Percentiles rank a stretch among this genome's conserved stretches.
Conservation (phyloP, 2,329 filamentous ascomycete species). For the Trichothecium roseum region DNA sequence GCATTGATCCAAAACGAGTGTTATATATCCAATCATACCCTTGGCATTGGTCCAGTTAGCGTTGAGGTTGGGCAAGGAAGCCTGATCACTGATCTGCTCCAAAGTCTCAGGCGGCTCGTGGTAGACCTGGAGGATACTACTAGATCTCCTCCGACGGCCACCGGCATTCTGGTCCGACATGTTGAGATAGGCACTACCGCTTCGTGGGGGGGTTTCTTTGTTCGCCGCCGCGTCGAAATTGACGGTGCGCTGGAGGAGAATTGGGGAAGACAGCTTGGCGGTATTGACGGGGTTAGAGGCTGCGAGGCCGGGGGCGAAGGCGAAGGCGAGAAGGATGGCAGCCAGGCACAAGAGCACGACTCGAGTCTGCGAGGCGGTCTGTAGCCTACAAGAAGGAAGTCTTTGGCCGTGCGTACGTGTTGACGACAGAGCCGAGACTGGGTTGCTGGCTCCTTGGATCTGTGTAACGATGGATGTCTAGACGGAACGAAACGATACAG, state of each 20-base stretch:
- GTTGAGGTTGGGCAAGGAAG: conserved; percentile 87
- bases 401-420: not conserved
- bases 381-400: not conserved
- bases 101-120: conserved; percentile 93
- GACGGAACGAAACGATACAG: too few relatives aligned
- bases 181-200: conserved; percentile 48
- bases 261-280: conserved; percentile 91
- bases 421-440: too few relatives aligned
- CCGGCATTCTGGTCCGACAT: conserved; percentile 52
- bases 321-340: not conserved
- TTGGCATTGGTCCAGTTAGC: conserved; percentile 99
- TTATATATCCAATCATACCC: conserved; percentile 44
- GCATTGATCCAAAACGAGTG: not conserved
- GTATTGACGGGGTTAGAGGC: conserved; percentile 43
- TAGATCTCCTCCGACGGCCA: conserved; percentile 83
- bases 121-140: conserved; percentile 86
- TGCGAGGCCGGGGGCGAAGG: conserved; percentile 5
- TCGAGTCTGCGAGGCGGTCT: not conserved
- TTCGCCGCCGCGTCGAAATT: conserved; percentile 61
- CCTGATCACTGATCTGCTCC: conserved; percentile 96
- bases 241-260: conserved; percentile 80
- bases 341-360: conserved; percentile 10
- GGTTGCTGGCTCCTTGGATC: too few relatives aligned
- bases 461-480: too few relatives aligned
- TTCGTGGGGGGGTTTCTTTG: conserved; percentile 34